Evolutionary conservation across 495 filamentous ascomycete genomes (phyloP).

Genomic region (Trypethelium eluteriae): DNA sequence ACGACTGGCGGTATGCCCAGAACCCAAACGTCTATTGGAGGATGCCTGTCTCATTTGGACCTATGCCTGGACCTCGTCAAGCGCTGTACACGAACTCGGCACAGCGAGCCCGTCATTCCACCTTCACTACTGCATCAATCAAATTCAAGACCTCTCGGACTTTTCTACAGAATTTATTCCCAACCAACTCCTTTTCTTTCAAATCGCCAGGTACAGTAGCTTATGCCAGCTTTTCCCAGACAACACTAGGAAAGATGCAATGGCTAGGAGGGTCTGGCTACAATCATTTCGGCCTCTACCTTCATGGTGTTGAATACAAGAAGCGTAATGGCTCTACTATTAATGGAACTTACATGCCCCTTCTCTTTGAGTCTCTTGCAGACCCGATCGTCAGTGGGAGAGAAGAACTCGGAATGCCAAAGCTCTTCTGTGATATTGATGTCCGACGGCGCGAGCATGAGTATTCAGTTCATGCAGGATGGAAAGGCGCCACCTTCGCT

Average conservation of each 20-base stretch:
- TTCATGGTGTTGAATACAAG: slow-evolving; percentile 51
- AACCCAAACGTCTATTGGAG: slow-evolving; percentile 43
- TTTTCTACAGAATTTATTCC: slow-evolving; percentile 50
- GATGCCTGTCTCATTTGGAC: slow-evolving; percentile 50
- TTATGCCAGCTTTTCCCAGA: slow-evolving; percentile 44
- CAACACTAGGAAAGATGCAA: slow-evolving; percentile 44
- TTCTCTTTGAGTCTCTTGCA: slow-evolving; percentile 48
- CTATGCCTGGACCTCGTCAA: slow-evolving; percentile 49
- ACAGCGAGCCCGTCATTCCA: slow-evolving; percentile 21
- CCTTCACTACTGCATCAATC: slow-evolving; percentile 47
- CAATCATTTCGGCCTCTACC: slow-evolving; percentile 48
- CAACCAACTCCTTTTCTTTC: slow-evolving; percentile 38
- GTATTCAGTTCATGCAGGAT: slow-evolving; percentile 40
- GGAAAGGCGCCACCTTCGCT: slow-evolving; percentile 39
- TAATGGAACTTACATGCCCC: slow-evolving; percentile 46
- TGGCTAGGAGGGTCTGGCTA: slow-evolving; percentile 52
- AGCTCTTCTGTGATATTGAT: slow-evolving; percentile 45
- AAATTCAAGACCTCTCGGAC: slow-evolving; percentile 52
- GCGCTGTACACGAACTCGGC: slow-evolving; percentile 7
- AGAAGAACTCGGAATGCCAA: slow-evolving; percentile 53
- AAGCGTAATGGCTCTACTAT: slow-evolving; percentile 43
- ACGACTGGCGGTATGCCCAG: slow-evolving; percentile 40
- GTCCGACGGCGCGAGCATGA: slow-evolving; percentile 34
- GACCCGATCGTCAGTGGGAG: slow-evolving; percentile 48
- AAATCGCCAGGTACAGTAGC: slow-evolving; percentile 43